Evolutionary conservation across 1,139 yeast species (phyloP).

Genomic region (Lizanozyma gosingica): DNA sequence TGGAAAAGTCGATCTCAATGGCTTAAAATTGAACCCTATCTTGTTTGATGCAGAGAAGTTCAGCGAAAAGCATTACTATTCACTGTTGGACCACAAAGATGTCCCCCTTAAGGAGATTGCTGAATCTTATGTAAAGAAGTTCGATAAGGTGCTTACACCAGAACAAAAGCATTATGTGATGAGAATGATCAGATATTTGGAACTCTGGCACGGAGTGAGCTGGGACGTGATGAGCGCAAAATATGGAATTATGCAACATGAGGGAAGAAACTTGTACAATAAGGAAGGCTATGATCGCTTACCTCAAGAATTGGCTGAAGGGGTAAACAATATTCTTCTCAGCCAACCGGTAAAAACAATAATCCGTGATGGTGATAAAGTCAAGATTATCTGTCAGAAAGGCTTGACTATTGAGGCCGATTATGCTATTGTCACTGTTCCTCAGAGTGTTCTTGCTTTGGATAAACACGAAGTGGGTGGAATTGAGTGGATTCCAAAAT

Average conservation of each 20-base stretch:
- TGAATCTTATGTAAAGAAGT: constrained; percentile 35
- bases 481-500: constrained; percentile 50
- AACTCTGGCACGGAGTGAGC: constrained; percentile 72
- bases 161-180: constrained; percentile 45
- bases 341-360: constrained; percentile 40
- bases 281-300: constrained; percentile 49
- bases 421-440: constrained; percentile 62
- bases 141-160: constrained; percentile 37
- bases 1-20: constrained; percentile 17
- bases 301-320: constrained; percentile 32
- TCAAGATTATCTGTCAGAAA: constrained; percentile 12
- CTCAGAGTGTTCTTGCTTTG: constrained; percentile 50
- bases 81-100: constrained; percentile 40
- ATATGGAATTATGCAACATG: constrained; percentile 55
- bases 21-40: not conserved
- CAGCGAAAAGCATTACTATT: constrained; percentile 45
- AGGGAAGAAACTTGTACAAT: constrained; percentile 68
- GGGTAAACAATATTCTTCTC: constrained; percentile 26
- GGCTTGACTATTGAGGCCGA: constrained; percentile 18
- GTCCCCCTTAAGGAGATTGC: constrained; percentile 42
- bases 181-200: constrained; percentile 47
- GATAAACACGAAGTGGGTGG: constrained; percentile 25
- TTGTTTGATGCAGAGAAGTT: constrained; percentile 34
- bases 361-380: constrained; percentile 13
- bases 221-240: constrained; percentile 62